phyloP scores from a whole-genome alignment of 1,284 basidiomycete species.

The Phaffia rhodozyma region DNA sequence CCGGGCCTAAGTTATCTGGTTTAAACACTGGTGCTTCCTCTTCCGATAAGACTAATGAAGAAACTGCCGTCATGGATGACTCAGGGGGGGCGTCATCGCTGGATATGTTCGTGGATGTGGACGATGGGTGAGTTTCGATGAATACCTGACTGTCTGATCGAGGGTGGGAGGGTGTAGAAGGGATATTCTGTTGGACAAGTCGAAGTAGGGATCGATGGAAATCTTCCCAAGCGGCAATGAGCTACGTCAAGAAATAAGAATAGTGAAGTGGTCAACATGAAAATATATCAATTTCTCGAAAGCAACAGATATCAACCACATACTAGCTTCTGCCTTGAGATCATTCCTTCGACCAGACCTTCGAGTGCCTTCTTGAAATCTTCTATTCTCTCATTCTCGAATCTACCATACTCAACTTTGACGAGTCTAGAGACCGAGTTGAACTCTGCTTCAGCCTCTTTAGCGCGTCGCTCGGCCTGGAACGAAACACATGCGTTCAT shows the following conservation, averaged over 20 bases:
- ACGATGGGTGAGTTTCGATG: no score
- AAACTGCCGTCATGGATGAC: no score
- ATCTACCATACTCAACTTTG: conserved; percentile 82
- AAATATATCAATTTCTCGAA: background rate
- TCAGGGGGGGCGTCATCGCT: no score
- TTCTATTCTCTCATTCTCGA: conserved; percentile 83
- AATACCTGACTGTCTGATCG: no score
- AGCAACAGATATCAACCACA: conserved; percentile 21
- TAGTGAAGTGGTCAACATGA: background rate
- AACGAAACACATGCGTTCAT: background rate
- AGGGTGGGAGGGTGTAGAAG: no score
- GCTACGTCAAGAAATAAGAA: background rate
- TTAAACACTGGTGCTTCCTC: no score
- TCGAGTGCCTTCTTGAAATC: conserved; percentile 72
- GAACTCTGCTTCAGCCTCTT: conserved; percentile 74
- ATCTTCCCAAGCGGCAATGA: conserved; percentile 16
- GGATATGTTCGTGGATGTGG: no score
- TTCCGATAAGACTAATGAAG: no score
- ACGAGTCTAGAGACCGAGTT: conserved; percentile 75
- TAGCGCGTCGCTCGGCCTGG: conserved; percentile 67
- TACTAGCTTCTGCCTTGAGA: conserved; percentile 66
- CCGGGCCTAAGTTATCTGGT: no score
- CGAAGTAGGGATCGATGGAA: conserved; percentile 12
- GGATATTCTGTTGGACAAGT: conserved; percentile 11
- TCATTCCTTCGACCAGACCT: conserved; percentile 68